Evolutionary conservation across 108 stramenopile genomes (phyloP), one percentile per base, ranked within the genome.

Genomic region (Fistulifera pelliculosa): DNA sequence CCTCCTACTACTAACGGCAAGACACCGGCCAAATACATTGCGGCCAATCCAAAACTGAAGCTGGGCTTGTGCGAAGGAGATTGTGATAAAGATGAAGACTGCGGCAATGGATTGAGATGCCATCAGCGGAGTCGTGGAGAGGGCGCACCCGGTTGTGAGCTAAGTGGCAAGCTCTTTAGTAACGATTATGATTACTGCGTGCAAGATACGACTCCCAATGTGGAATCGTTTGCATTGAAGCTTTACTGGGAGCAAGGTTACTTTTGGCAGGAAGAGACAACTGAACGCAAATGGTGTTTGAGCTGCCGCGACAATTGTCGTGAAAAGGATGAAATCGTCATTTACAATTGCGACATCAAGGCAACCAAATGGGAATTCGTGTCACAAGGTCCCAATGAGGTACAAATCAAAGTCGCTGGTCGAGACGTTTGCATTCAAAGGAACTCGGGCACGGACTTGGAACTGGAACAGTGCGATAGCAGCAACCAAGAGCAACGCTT

Each of bases 191-290:
- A 35, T 35, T 35, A 6, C 8, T 35, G 31, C 8, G 31, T 35
- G 6, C 3, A 35, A 35, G 31, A 35, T 35, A 8, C 31, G 8
- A 3, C 31, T 3, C 3, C 31, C 31, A 35, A 35, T 35, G 31
- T 3, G 8, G 8, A 35, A 3, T 35, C 31, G 6, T 77, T 81
- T 40, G 43, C 54, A 22, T 28, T 81, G 13, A 71, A 66, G 47
- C 17, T 77, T n/a, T 69, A 77, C 43, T 81, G 80, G 80, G 39
- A 81, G 45, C 38, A 65, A 13, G 67, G 72, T 2, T 77, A 77
- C 52, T 66, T 52, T 27, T 81, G 80, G 80, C 80, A 81, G 70
- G 76, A 81, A 23, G 73, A 69, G 48, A 56, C 44, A 19, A 28
- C 61, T 22, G 76, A 81, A 39, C 76, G 57, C 13, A 62, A 60